A percentile compares a stretch with the other conserved stretches of the same genome.
phyloP scores from a whole-genome alignment of 495 filamentous ascomycete species.

The Penicillium longicatenatum region DNA sequence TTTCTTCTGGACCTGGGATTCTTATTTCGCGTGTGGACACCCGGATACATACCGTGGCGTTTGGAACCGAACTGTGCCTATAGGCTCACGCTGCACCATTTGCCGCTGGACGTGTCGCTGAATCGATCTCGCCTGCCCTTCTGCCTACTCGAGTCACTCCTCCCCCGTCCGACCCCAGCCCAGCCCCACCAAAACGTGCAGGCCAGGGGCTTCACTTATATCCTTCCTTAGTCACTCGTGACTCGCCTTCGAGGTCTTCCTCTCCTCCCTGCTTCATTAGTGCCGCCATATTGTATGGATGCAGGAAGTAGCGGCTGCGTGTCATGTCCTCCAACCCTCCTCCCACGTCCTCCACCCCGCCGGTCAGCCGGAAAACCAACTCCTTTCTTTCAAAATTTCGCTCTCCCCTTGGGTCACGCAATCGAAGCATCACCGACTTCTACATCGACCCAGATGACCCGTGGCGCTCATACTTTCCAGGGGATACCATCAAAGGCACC shows the following conservation, averaged over 20 bases:
- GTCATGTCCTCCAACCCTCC: slow-evolving; percentile 51
- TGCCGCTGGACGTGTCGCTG: slow-evolving; percentile 12
- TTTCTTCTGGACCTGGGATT: slow-evolving; percentile 21
- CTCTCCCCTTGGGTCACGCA: slow-evolving; percentile 62
- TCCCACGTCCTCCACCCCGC: slow-evolving; percentile 37
- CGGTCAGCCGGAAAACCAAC: slow-evolving; percentile 47
- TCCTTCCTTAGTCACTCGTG: slow-evolving; percentile 8
- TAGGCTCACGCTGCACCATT: slow-evolving; percentile 7
- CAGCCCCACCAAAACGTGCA: not conserved
- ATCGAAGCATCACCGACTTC: slow-evolving; percentile 79
- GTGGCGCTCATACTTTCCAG: slow-evolving; percentile 78
- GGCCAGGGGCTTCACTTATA: not conserved
- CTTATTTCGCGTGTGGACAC: slow-evolving; percentile 12
- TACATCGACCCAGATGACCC: slow-evolving; percentile 77
- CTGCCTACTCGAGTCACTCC: slow-evolving; percentile 8
- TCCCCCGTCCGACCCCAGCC: not conserved
- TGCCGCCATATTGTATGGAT: slow-evolving; percentile 39
- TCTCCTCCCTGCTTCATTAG: slow-evolving; percentile 7
- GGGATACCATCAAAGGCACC: slow-evolving; percentile 67
- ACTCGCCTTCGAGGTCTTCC: slow-evolving; percentile 12
- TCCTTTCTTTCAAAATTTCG: slow-evolving; percentile 61
- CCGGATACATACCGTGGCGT: slow-evolving; percentile 22
- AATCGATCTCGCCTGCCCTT: slow-evolving; percentile 19
- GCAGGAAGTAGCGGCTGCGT: slow-evolving; percentile 37
- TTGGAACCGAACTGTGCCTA: slow-evolving; percentile 23